Percentiles rank a stretch among this genome's conserved stretches.
Evolutionary conservation across 352 stramenopile species (phyloP).

Genomic region (Phytophthora lateralis): DNA sequence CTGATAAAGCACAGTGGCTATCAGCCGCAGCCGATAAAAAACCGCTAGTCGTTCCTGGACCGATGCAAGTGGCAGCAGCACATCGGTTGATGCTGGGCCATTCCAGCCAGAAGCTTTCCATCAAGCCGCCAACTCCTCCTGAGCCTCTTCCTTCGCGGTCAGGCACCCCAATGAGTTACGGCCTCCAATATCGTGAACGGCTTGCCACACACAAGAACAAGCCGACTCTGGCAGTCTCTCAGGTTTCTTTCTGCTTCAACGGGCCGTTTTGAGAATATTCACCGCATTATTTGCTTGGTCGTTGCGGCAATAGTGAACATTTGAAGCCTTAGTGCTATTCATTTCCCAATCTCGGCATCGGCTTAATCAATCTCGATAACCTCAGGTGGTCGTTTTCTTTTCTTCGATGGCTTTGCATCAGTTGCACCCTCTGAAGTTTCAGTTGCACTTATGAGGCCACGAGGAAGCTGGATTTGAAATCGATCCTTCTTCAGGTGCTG

Average conservation of each 20-base stretch:
- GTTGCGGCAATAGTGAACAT: constrained; percentile 4
- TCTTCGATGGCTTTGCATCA: constrained; percentile 16
- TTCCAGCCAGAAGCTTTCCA: constrained; percentile 80
- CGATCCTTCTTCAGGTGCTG: constrained; percentile 33
- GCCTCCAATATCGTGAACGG: constrained; percentile 78
- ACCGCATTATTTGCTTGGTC: background rate
- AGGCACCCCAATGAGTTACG: constrained; percentile 68
- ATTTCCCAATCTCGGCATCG: background rate
- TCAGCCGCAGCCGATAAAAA: constrained; percentile 54
- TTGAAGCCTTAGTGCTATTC: constrained; percentile 6
- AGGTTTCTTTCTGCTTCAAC: constrained; percentile 75
- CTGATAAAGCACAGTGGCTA: constrained; percentile 75
- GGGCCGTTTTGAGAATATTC: constrained; percentile 24
- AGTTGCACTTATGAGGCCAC: constrained; percentile 6
- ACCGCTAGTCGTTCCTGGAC: constrained; percentile 58
- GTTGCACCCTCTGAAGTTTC: background rate
- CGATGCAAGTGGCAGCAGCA: constrained; percentile 77
- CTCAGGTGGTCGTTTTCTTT: constrained; percentile 25
- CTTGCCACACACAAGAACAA: constrained; percentile 80
- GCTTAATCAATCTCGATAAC: constrained; percentile 38
- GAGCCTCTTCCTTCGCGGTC: constrained; percentile 51
- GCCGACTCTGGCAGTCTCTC: constrained; percentile 72
- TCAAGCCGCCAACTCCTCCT: constrained; percentile 75
- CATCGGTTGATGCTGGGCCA: constrained; percentile 86
- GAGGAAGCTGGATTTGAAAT: constrained; percentile 26